Base-by-base conservation (phyloP, 2,329 filamentous ascomycete species). In the Decorospora gaudefroyi region DNA sequence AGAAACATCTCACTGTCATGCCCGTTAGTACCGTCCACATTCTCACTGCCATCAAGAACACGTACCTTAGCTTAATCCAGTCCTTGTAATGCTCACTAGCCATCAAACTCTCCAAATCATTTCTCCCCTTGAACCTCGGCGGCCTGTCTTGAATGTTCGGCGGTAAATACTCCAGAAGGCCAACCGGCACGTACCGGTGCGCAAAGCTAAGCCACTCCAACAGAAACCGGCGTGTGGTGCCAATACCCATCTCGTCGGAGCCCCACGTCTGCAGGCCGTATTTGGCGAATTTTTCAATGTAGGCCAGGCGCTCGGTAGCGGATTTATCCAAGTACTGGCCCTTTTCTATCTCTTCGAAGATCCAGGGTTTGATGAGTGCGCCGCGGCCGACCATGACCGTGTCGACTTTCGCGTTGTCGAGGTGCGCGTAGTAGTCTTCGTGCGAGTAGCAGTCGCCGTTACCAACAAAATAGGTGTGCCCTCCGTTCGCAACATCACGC, bases 381-480 rank as follows among this genome's bases (percentile, higher is more conserved):
- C 93, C 93, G 49, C 93, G 88, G n/a, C 86, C 93, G 49, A 97
- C 84, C 93, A 99, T 97, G 66, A 96, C 88, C n/a, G 84, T 84
- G 74, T 97, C 92, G 31, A 97, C 90, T 32, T 83, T 82, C 23
- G 88, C 81, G 46, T 92, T 81, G 33, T 86, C 78, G 26, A 97
- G 77, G 62, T 93, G 85, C 44, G 84, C 76, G 52, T 84, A 84
- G 74, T 97, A 97, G 67, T 97, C 90, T 21, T 85, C 74, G 69
- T 97, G 90, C 4, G 90, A 96, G 74, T 89, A 96, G 72, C 91
- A 93, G 73, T 99, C 93, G 33, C 93, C 93, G 69, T 99, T 99
- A 59, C 93, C 93, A 56, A 96, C 78, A 74, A 99, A 97, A 76
- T 88, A 97, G 57, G 93, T 83, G 56, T 84, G 86, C 4, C 83